Evolutionary conservation across 2,329 filamentous ascomycete genomes (phyloP).

Genomic region (Diaporthe sp.): DNA sequence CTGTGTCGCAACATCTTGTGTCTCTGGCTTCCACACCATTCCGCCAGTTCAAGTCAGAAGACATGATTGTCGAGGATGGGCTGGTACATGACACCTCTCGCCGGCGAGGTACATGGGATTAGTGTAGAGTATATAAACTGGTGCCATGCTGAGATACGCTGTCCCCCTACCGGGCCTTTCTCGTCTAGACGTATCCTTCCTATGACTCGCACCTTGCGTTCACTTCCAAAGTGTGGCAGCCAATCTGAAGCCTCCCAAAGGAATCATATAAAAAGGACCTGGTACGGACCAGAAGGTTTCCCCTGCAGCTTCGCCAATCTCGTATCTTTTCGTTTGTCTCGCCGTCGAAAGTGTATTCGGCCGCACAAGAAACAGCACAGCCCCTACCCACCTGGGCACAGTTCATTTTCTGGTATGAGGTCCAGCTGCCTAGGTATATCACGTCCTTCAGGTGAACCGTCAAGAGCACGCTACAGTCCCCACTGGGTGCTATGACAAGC

Average conservation of each 20-base stretch:
- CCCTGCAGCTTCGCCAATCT: conserved; percentile 20
- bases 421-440: background rate
- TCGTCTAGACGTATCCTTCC: conserved; percentile 1
- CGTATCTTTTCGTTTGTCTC: background rate
- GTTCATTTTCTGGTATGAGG: conserved; percentile 5
- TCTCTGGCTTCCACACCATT: conserved; percentile 41
- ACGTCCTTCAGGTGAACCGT: background rate
- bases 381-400: background rate
- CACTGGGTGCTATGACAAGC: background rate
- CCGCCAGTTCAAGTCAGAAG: conserved; percentile 41
- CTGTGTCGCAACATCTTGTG: conserved; percentile 31
- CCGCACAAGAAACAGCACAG: background rate
- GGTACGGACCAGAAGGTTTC: background rate
- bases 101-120: conserved; percentile 4
- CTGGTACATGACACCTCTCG: conserved; percentile 34
- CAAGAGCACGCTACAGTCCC: background rate
- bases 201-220: conserved; percentile 25
- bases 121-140: conserved; percentile 33
- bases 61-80: conserved; percentile 24
- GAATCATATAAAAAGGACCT: conserved; percentile 23
- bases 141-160: conserved; percentile 19
- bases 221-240: conserved; percentile 1
- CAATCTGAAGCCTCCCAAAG: conserved; percentile 17
- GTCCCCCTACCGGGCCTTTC: background rate
- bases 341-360: background rate